Percentiles rank a stretch among this genome's conserved stretches.
These are phyloP conservation scores for Alnus glutinosa DNA, from an alignment of 306 rosid genomes.

Conservation along the genomic window DNA sequence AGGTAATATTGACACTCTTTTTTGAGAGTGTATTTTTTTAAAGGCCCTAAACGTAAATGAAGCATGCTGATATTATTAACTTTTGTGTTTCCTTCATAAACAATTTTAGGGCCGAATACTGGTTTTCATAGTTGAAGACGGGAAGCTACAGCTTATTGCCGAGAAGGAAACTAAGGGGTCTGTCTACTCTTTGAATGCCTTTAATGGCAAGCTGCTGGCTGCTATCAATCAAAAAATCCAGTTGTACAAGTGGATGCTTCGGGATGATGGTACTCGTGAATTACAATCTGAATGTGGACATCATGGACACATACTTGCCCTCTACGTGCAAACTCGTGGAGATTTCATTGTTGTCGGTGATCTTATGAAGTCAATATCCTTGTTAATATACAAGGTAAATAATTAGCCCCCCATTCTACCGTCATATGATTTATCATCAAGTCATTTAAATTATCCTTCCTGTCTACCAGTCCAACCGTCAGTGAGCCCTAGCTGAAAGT, in stretches of 20 bases:
- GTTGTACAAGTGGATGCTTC: constrained; percentile 94
- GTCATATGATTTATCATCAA: not conserved
- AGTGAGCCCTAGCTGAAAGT: not conserved
- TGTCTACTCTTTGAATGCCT: constrained; percentile 88
- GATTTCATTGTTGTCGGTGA: constrained; percentile 48
- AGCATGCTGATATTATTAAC: constrained; percentile 17
- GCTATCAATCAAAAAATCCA: constrained; percentile 98
- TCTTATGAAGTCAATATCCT: not conserved
- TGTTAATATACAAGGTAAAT: constrained; percentile 82
- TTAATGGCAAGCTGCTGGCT: constrained; percentile 94
- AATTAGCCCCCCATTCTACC: not conserved
- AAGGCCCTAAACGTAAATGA: not conserved
- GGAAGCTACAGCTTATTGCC: constrained; percentile 90
- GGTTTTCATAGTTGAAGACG: constrained; percentile 90
- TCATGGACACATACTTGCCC: constrained; percentile 97
- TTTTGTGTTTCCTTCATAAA: constrained; percentile 17
- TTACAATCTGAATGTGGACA: constrained; percentile 99
- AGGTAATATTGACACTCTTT: constrained; percentile 44
- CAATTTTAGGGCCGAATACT: constrained; percentile 83
- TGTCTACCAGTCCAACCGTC: not conserved
- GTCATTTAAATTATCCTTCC: not conserved
- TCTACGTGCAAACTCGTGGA: constrained; percentile 95
- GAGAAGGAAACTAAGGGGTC: constrained; percentile 99
- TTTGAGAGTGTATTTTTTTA: not conserved
- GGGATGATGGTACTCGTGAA: constrained; percentile 92